Evolutionary conservation across 768 basidiomycete species (phyloP), one percentile per base, ranked within the genome.

Genomic region (Tubosaeta brunneosetosa): DNA sequence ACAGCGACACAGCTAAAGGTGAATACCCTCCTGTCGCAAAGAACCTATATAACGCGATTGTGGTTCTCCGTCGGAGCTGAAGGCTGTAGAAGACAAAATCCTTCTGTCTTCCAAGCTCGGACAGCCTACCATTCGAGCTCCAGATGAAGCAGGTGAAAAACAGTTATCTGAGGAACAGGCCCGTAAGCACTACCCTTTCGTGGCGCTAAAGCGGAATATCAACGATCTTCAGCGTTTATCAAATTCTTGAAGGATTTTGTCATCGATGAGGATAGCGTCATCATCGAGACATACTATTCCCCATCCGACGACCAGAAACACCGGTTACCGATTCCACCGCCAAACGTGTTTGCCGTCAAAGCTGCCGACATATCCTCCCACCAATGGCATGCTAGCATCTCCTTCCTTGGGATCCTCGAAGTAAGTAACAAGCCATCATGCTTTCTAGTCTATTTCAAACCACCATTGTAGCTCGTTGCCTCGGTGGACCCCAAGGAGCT

Each of bases 221-320:
- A 6, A 44, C n/a, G 2, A 34, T 17, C 6, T 4, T 13, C 34
- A 50, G 49, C 44, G 32, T 19, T 43, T 6, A 25, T 50, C 17
- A 44, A 44, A 14, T 50, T 50, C 42, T 17, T 50, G 16, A 44
- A 50, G 26, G 49, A 36, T 25, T 43, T 50, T 27, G 42, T 44
- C n/a, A 32, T 50, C 3, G 25, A 11, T n/a, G 12, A 16, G 7
- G n/a, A 11, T n/a, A 32, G 48, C 2, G 31, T 49, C 29, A 10
- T 41, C 40, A 31, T 41, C 26, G 38, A 49, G 22, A 49, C 38
- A 8, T 40, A 22, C 31, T 49, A 47, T 32, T 14, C 27, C 6
- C 6, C 29, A 9, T 17, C 44, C 14, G 26, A 17, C 16, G 42
- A 27, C 0, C 13, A 27, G 12, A 7, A 4, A 26, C 42, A 14